Evolutionary conservation across 2,329 filamentous ascomycete genomes (phyloP), one percentile per base, ranked within the genome.

Genomic region (Meredithiella fracta): DNA sequence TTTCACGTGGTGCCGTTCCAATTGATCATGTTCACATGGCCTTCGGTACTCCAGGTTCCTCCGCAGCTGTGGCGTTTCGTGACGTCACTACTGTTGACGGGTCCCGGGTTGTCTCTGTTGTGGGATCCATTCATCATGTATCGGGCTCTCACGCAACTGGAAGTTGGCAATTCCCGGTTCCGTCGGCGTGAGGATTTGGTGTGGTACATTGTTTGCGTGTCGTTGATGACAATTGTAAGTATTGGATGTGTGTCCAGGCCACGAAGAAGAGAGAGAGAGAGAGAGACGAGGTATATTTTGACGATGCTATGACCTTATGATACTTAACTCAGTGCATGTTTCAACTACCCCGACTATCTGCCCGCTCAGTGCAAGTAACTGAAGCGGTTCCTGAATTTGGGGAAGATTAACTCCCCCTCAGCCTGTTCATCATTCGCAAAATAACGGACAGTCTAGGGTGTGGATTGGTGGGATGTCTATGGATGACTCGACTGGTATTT

Each of bases 351-450:
- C 75, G 73, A 73, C 75, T 81, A 85, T 85, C 83, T 87, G 83
- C 83, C 83, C 83, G 83, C 77, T 79, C 83, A 85, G 83, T 74
- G 74, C 65, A 54, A 76, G 70, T 83, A 79, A 74, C 82, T 86
- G 82, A 83, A 76, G 74, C 83, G 83, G 83, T 87, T 87, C 83
- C 83, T 87, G 82, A 73, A 85, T 81, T 70, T 74, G 83, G 87
- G 83, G 83, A 76, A 87, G 82, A 87, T 79, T 73, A 78, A 80
- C 83, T 82, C 77, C 77, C 76, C 73, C 74, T 75, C 67, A 63
- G 65, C 63, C 67, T 50, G 70, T 72, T 76, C 75, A 72, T 80
- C 75, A 82, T 85, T 83, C 81, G 80, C 80, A 81, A 72, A 75
- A 70, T 70, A 67, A 72, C 76, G 79, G 73, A 65, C 73, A 77